phyloP scores from a whole-genome alignment of 1,139 yeast genomes.

The Candida freyschussii region DNA sequence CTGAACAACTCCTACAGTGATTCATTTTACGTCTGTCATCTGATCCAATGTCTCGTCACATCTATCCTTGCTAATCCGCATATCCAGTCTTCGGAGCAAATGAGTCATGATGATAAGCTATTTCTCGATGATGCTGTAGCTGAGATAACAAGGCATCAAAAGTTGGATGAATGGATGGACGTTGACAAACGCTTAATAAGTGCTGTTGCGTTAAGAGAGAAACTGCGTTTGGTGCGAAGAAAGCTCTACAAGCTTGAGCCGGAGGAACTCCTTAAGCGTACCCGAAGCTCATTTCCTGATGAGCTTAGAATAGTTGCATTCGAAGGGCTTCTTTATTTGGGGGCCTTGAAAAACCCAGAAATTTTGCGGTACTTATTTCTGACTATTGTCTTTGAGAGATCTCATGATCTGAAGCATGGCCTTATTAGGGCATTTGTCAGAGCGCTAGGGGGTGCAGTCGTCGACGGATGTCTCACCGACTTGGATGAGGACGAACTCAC shows the following conservation, averaged over 20 bases:
- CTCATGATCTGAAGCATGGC: conserved; percentile 47
- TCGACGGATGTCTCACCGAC: conserved; percentile 50
- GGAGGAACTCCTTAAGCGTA: conserved; percentile 45
- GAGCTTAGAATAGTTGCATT: conserved; percentile 68
- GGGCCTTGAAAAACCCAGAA: conserved; percentile 65
- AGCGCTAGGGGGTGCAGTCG: conserved; percentile 64
- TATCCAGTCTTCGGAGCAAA: conserved; percentile 19
- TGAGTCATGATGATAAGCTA: conserved; percentile 27
- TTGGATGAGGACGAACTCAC: conserved; percentile 59
- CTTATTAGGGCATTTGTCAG: conserved; percentile 45
- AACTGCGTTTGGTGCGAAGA: conserved; percentile 52
- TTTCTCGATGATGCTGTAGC: conserved; percentile 43
- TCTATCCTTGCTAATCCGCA: conserved; percentile 35
- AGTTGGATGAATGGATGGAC: conserved; percentile 86
- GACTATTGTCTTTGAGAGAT: conserved; percentile 51
- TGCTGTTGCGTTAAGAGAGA: conserved; percentile 51
- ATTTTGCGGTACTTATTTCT: conserved; percentile 61
- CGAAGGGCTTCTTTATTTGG: conserved; percentile 62
- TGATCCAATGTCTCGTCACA: conserved; percentile 54
- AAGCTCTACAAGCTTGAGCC: conserved; percentile 53
- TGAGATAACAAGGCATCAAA: conserved; percentile 68
- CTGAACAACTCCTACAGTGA: conserved; percentile 75
- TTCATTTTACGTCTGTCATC: conserved; percentile 54
- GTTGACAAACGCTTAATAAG: conserved; percentile 61
- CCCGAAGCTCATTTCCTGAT: conserved; percentile 43